These are phyloP conservation scores for Meyerozyma elateridarum DNA, from an alignment of 1,139 yeast genomes.

Conservation along the genomic window DNA sequence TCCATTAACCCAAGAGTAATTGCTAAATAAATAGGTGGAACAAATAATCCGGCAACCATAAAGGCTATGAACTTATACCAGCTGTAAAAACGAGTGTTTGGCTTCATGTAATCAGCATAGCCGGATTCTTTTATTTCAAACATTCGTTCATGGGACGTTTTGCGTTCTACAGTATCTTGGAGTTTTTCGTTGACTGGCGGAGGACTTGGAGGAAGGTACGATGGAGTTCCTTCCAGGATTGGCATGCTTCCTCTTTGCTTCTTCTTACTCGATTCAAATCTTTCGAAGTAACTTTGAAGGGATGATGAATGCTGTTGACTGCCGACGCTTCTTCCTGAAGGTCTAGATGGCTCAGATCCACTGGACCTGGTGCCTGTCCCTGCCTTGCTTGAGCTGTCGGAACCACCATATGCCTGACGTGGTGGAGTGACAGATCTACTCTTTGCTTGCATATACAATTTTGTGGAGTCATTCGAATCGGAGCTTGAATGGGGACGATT, in stretches of 20 bases:
- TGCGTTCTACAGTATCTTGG: not conserved
- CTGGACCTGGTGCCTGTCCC: no score
- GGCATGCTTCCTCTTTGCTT: no score
- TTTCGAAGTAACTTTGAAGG: conserved; percentile 1
- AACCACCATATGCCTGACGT: no score
- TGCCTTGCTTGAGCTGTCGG: no score
- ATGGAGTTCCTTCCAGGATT: not conserved
- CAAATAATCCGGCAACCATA: conserved; percentile 7
- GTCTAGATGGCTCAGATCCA: no score
- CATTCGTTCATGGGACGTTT: conserved; percentile 4
- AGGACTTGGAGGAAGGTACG: not conserved
- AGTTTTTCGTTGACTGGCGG: not conserved
- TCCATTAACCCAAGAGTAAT: conserved; percentile 32
- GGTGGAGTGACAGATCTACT: no score
- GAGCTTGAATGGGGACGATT: conserved; percentile 1
- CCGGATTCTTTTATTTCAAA: not conserved
- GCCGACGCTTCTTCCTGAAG: no score
- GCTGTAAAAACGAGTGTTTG: not conserved
- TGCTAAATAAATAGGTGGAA: conserved; percentile 33
- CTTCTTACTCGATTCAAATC: not conserved
- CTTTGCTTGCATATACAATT: not conserved
- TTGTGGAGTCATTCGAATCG: conserved; percentile 3
- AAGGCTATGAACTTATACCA: conserved; percentile 11
- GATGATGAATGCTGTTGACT: not conserved
- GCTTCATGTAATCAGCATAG: not conserved